Conservation (phyloP, 2,329 filamentous ascomycete genomes). For the Epichloe elymi region DNA sequence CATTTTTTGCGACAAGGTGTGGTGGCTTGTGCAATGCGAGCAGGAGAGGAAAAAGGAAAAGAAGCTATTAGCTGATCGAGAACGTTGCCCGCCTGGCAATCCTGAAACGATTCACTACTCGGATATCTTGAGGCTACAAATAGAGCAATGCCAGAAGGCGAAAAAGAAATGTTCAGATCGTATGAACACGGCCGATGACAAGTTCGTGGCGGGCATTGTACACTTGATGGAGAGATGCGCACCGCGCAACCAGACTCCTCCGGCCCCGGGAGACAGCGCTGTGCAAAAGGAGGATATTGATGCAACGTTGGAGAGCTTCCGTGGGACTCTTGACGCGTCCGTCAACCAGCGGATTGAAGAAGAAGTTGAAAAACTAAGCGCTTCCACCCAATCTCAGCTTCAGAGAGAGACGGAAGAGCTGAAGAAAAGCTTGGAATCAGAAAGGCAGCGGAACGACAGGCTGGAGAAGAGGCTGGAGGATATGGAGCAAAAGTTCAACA, state of each 20-base stretch:
- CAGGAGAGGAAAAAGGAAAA: constrained; percentile 9
- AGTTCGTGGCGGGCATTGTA: background rate
- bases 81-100: constrained; percentile 7
- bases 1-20: constrained; percentile 12
- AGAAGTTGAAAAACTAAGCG: background rate
- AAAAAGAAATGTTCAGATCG: constrained; percentile 4
- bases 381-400: background rate
- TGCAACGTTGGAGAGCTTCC: background rate
- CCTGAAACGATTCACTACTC: constrained; percentile 12
- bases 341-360: background rate
- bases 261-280: background rate
- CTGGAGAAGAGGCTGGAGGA: constrained; percentile 16
- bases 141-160: constrained; percentile 6
- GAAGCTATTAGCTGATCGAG: constrained; percentile 8
- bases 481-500: constrained; percentile 5
- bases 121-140: constrained; percentile 10
- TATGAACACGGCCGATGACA: constrained; percentile 6
- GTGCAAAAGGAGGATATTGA: background rate
- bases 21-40: constrained; percentile 9
- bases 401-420: constrained; percentile 2
- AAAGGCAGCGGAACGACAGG: constrained; percentile 5
- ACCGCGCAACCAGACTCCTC: background rate
- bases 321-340: background rate
- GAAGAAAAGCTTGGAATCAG: background rate
- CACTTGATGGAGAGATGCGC: constrained; percentile 1